These are phyloP conservation scores for Xerocomus spinulosus DNA, from an alignment of 768 basidiomycete genomes.

Conservation along the genomic window DNA sequence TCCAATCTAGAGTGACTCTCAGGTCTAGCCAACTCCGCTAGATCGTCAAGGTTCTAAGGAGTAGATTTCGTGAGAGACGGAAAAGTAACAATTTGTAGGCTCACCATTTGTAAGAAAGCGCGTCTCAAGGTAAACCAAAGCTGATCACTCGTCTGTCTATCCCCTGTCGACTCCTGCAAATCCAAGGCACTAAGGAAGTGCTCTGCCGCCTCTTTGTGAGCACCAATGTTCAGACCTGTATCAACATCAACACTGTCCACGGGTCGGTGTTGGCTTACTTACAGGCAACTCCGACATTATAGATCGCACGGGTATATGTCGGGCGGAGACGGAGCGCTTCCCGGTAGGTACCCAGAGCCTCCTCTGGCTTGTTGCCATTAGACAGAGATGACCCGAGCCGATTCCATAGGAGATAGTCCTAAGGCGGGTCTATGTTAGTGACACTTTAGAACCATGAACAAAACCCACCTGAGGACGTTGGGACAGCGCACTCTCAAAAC, in stretches of 20 bases:
- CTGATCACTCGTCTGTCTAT: conserved; percentile 71
- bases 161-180: conserved; percentile 65
- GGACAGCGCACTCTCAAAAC: conserved; percentile 84
- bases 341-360: conserved; percentile 84
- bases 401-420: conserved; percentile 97
- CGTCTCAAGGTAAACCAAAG: conserved; percentile 89
- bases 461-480: conserved; percentile 62
- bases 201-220: conserved; percentile 92
- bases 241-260: conserved; percentile 4
- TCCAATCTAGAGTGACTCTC: conserved; percentile 60
- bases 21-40: conserved; percentile 70
- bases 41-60: conserved; percentile 68
- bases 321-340: conserved; percentile 88
- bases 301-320: conserved; percentile 94
- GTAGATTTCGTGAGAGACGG: neutral
- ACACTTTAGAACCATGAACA: neutral
- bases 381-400: conserved; percentile 90
- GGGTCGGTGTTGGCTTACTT: conserved; percentile 31
- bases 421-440: neutral
- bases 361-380: conserved; percentile 92
- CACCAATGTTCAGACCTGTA: conserved; percentile 91
- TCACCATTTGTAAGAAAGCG: conserved; percentile 75
- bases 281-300: conserved; percentile 98
- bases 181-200: conserved; percentile 86
- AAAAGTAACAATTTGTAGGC: neutral